Conservation (phyloP, 2,329 filamentous ascomycete genomes). For the Colletotrichum incanum region DNA sequence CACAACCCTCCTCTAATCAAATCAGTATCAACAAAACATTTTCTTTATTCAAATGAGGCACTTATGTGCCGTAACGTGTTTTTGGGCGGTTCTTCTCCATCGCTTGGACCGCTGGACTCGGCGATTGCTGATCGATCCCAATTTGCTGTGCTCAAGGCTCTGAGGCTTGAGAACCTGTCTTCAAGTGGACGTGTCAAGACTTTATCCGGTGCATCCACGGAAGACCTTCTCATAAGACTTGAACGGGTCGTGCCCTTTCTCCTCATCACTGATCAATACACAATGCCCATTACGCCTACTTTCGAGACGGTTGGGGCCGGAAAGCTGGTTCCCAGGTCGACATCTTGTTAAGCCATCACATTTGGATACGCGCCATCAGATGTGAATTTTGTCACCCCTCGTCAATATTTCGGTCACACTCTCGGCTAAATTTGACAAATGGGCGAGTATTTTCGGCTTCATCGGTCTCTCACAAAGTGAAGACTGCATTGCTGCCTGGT, state of each 20-base stretch:
- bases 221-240: conserved; percentile 3
- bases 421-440: background rate
- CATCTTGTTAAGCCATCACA: conserved; percentile 13
- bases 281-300: conserved; percentile 3
- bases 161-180: background rate
- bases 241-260: background rate
- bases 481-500: conserved; percentile 6
- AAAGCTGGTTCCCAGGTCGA: background rate
- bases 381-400: background rate
- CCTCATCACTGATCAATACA: conserved; percentile 21
- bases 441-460: conserved; percentile 19
- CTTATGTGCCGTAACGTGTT: background rate
- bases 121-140: conserved; percentile 12
- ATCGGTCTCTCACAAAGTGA: background rate
- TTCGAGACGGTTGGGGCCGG: background rate
- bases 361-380: conserved; percentile 14
- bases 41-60: conserved; percentile 17
- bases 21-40: background rate
- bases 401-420: background rate
- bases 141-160: background rate
- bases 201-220: background rate
- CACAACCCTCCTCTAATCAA: background rate
- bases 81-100: conserved; percentile 10
- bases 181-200: background rate
- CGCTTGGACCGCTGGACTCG: background rate